Conservation (phyloP, 257 asterid species). For the Penstemon davidsonii region DNA sequence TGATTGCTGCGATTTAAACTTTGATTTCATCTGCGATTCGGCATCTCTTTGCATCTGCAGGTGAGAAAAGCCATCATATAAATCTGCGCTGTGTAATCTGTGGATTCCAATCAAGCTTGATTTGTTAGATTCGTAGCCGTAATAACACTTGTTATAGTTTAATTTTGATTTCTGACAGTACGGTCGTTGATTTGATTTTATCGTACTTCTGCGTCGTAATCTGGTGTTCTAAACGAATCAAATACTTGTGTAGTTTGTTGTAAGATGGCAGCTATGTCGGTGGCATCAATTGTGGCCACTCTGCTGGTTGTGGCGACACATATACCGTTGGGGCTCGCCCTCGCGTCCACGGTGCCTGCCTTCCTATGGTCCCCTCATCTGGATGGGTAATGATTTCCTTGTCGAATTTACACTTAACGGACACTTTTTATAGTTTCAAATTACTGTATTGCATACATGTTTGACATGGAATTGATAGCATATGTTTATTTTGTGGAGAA, state of each 20-base stretch:
- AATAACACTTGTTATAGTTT: not conserved
- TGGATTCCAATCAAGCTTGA: not conserved
- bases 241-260: conserved; percentile 8
- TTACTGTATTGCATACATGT: not conserved
- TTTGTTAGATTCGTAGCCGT: not conserved
- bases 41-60: conserved; percentile 1
- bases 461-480: not conserved
- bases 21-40: conserved; percentile 5
- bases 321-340: conserved; percentile 30
- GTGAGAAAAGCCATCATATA: conserved; percentile 21
- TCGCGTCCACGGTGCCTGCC: conserved; percentile 48
- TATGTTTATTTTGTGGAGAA: no score
- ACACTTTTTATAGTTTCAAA: not conserved
- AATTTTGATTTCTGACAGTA: not conserved
- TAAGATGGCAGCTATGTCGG: conserved; percentile 39
- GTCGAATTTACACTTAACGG: conserved; percentile 4
- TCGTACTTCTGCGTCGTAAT: conserved; percentile 17
- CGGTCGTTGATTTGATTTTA: conserved; percentile 23
- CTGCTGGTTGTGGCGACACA: conserved; percentile 45
- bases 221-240: conserved; percentile 14
- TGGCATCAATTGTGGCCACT: conserved; percentile 35
- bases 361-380: conserved; percentile 62
- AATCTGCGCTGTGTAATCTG: not conserved
- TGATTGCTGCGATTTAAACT: conserved; percentile 25
- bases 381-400: conserved; percentile 45